These are phyloP conservation scores for Phyllosticta paracitricarpa DNA, from an alignment of 2,329 filamentous ascomycete species.

Conservation along the genomic window DNA sequence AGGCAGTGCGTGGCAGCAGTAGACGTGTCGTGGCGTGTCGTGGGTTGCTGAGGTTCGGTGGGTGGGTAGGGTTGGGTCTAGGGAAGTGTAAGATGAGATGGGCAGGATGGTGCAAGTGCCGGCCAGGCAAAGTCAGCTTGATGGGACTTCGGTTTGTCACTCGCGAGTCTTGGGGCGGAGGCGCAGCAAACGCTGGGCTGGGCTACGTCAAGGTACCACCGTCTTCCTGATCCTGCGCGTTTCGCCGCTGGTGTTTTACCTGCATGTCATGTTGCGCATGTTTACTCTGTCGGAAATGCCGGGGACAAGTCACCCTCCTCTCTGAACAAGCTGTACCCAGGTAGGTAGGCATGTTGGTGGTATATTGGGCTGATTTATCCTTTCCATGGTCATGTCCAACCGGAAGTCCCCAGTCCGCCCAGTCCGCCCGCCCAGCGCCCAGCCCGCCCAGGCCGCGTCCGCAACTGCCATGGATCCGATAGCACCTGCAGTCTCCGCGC, in stretches of 20 bases:
- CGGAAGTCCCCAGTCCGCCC: background rate
- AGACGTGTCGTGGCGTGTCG: slow-evolving; percentile 2
- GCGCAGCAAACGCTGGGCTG: slow-evolving; percentile 12
- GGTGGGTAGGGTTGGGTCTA: background rate
- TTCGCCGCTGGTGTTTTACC: too few relatives aligned
- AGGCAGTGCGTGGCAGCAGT: background rate
- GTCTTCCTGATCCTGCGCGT: background rate
- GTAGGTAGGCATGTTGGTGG: too few relatives aligned
- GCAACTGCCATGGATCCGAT: too few relatives aligned
- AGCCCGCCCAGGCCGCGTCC: too few relatives aligned
- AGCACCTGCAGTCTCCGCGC: too few relatives aligned
- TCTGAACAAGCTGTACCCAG: background rate
- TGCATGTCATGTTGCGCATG: too few relatives aligned
- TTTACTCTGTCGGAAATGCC: background rate
- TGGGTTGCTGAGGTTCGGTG: background rate
- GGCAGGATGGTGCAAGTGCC: slow-evolving; percentile 10
- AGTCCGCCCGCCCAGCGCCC: too few relatives aligned
- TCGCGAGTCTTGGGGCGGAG: slow-evolving; percentile 7
- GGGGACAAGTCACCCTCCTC: background rate
- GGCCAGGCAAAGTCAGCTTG: slow-evolving; percentile 4
- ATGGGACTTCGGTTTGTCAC: background rate
- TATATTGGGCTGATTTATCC: too few relatives aligned
- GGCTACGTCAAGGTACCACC: slow-evolving; percentile 7
- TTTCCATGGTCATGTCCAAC: background rate
- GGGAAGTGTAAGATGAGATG: background rate